phyloP scores from a whole-genome alignment of 1,284 basidiomycete genomes.

The Melampsora americana region DNA sequence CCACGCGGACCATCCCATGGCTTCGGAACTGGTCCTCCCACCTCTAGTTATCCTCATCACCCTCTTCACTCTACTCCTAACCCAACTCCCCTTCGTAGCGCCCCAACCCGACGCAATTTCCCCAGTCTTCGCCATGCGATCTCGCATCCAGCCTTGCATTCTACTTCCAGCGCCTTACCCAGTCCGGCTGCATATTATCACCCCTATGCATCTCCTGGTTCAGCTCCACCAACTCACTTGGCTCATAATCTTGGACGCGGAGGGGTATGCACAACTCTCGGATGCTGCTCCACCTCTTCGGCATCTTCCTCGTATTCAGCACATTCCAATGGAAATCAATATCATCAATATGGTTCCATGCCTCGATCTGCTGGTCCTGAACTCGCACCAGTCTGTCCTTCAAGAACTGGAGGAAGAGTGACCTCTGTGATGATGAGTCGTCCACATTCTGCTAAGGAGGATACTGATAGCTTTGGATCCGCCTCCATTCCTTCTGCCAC shows the following conservation, averaged over 20 bases:
- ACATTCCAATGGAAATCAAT: too few relatives aligned
- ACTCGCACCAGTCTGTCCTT: constrained; percentile 36
- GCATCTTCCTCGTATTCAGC: too few relatives aligned
- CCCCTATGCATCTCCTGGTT: constrained; percentile 24
- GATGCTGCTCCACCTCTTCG: too few relatives aligned
- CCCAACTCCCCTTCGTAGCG: constrained; percentile 14
- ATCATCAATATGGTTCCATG: too few relatives aligned
- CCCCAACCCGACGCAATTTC: constrained; percentile 18
- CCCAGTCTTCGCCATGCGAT: constrained; percentile 36
- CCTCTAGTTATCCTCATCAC: constrained; percentile 5
- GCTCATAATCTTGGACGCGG: background rate
- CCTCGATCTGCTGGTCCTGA: constrained; percentile 6
- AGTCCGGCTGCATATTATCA: constrained; percentile 9
- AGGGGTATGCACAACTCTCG: too few relatives aligned
- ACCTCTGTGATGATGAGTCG: too few relatives aligned
- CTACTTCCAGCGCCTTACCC: background rate
- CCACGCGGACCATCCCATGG: background rate
- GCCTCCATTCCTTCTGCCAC: too few relatives aligned
- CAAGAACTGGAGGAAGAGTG: background rate
- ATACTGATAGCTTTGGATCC: too few relatives aligned
- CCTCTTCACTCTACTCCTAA: constrained; percentile 16
- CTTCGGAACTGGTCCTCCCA: background rate
- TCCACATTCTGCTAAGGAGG: too few relatives aligned
- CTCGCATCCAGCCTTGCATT: constrained; percentile 34
- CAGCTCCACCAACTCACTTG: constrained; percentile 22